Evolutionary conservation across 1,284 basidiomycete genomes (phyloP), one percentile per base, ranked within the genome.

Genomic region (Ganoderma sinense): DNA sequence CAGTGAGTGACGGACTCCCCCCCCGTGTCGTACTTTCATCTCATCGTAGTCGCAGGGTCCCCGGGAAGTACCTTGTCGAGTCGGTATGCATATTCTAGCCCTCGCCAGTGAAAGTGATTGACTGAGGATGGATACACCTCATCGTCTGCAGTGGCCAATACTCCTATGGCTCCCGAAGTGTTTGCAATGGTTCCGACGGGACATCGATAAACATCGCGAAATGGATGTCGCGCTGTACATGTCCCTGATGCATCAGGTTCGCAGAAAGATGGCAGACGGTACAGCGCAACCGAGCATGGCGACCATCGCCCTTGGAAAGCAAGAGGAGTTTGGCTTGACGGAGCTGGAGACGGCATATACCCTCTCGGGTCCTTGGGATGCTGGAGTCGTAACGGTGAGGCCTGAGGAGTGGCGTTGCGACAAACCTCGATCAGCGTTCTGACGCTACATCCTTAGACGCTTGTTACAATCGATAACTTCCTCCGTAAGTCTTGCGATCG

Each of bases 341-440:
- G 69, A 67, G 18, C 59, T 70, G 14, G 66, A 70, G 66, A 67
- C 55, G 5, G 69, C 69, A 16, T 70, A 70, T 36, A 68, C 69
- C 1, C 48, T 70, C 20, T 58, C 69, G 3, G 66, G 63, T 0
- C 69, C 69, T n/a, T 67, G 58, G 59, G 69, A 63, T 33, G 66
- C 69, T 4, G 69, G 69, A 0, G 55, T 70, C 18, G 69, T 53
- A 2, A 70, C 69, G 14, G 45, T 48, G 45, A 48, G 45, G 8
- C n/a, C n/a, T n/a, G n/a, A n/a, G n/a, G n/a, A n/a, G n/a, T n/a
- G n/a, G n/a, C 2, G 45, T 48, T 43, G 14, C 41, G 4, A 5
- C 41, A 2, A 6, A 18, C 3, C 5, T 43, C 5, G 41, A 16
- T 41, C 18, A 6, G 41, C 5, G 1, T 6, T 18, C 18, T 48